Evolutionary conservation across 2,329 filamentous ascomycete species (phyloP).

Genomic region (Xylaria sp.): DNA sequence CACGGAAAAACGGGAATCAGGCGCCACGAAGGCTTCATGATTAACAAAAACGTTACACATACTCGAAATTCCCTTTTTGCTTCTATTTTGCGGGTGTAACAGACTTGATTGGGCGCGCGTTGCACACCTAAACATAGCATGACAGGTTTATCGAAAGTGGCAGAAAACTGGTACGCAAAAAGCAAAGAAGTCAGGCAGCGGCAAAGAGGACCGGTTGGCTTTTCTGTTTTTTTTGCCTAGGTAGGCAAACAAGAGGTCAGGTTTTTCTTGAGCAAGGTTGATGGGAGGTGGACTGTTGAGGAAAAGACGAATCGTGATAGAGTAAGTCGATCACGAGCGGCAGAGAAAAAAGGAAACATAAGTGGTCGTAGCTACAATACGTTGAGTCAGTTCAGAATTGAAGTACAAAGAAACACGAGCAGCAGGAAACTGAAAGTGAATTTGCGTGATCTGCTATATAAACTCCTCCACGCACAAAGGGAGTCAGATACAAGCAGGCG

Average conservation of each 20-base stretch:
- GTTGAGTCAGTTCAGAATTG: conserved; percentile 26
- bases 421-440: no score
- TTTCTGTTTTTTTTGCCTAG: background rate
- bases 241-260: background rate
- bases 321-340: conserved; percentile 7
- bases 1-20: background rate
- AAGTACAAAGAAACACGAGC: conserved; percentile 11
- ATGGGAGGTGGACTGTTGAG: conserved; percentile 12
- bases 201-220: background rate
- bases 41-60: background rate
- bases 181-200: background rate
- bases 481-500: no score
- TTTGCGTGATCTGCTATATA: no score
- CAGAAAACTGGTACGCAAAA: background rate
- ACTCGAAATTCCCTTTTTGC: conserved; percentile 6
- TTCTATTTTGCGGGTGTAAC: background rate
- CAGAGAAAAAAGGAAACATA: conserved; percentile 16
- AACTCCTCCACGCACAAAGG: no score
- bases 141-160: background rate
- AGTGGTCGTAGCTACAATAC: conserved; percentile 19
- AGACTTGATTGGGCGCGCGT: conserved; percentile 5
- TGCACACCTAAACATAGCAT: conserved; percentile 1
- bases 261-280: conserved; percentile 3
- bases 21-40: conserved; percentile 16
- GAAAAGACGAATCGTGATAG: conserved; percentile 15